Conservation (phyloP, 208 protist genomes). For the Acanthamoeba healyi region DNA sequence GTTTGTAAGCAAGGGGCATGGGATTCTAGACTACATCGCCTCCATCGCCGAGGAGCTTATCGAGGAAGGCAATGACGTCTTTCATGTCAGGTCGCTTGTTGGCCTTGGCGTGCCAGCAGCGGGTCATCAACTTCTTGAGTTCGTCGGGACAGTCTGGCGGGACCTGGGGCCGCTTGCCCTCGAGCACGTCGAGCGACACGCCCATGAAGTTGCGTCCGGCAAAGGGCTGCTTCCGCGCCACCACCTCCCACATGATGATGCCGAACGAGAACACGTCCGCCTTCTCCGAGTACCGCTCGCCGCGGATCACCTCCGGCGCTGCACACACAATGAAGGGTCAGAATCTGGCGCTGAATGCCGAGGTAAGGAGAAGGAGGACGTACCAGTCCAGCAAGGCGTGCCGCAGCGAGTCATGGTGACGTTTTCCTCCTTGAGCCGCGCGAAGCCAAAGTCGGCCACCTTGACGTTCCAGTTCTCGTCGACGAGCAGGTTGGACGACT, state of each 20-base stretch:
- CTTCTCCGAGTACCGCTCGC: no score
- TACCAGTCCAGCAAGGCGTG: conserved; percentile 4
- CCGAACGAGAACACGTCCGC: no score
- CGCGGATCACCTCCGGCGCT: no score
- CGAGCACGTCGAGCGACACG: not conserved
- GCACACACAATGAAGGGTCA: no score
- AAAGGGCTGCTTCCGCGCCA: not conserved
- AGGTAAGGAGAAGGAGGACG: no score
- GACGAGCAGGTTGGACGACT: conserved; percentile 15
- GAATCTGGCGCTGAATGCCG: no score
- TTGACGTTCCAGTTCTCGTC: conserved; percentile 20
- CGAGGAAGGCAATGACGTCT: no score
- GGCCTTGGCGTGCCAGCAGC: conserved; percentile 1
- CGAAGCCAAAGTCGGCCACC: conserved; percentile 19
- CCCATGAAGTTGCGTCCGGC: not conserved
- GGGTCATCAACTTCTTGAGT: conserved; percentile 1
- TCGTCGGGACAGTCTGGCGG: not conserved
- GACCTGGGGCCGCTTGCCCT: not conserved
- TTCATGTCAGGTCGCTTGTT: not conserved
- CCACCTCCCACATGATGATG: no score
- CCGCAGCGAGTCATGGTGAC: not conserved
- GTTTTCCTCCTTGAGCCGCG: conserved; percentile 3
- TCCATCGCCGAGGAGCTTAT: no score
- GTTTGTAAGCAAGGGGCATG: no score
- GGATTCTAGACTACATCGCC: no score